Evolutionary conservation across 140 eudicot genomes (phyloP).

Genomic region (Stevia rebaudiana): DNA sequence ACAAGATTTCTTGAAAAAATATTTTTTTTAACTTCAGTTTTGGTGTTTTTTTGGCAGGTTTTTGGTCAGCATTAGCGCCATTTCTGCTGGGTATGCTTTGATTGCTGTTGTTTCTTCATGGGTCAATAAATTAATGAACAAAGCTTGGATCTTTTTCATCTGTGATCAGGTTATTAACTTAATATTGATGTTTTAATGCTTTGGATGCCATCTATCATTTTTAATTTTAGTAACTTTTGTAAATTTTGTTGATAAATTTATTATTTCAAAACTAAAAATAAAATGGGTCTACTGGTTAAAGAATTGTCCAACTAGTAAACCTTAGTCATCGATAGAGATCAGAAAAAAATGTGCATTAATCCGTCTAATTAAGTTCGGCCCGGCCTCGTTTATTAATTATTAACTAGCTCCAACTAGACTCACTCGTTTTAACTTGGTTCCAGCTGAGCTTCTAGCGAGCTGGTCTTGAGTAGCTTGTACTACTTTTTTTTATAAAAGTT

Average conservation of each 20-base stretch:
- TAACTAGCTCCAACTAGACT: too few relatives aligned
- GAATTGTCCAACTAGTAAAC: too few relatives aligned
- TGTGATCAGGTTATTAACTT: conserved; percentile 68
- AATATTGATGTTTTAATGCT: neutral
- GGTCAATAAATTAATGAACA: conserved; percentile 55
- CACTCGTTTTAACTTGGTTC: too few relatives aligned
- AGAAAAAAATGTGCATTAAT: too few relatives aligned
- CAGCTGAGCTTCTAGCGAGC: too few relatives aligned
- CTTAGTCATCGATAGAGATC: too few relatives aligned
- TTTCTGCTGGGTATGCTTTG: conserved; percentile 78
- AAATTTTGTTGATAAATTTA: neutral
- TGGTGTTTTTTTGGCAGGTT: conserved; percentile 38
- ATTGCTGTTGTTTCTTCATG: conserved; percentile 58
- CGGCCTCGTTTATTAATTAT: too few relatives aligned
- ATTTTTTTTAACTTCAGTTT: neutral
- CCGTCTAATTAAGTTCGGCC: too few relatives aligned
- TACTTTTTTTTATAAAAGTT: too few relatives aligned
- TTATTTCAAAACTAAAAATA: neutral
- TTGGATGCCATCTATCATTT: neutral
- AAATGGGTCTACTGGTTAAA: too few relatives aligned
- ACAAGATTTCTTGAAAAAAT: conserved; percentile 1
- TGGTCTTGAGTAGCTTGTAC: too few relatives aligned
- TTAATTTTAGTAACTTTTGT: neutral
- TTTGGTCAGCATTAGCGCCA: conserved; percentile 52
- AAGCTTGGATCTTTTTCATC: conserved; percentile 87